Evolutionary conservation across 1,139 yeast species (phyloP), one percentile per base, ranked within the genome.

Genomic region (Candida glucosophila): DNA sequence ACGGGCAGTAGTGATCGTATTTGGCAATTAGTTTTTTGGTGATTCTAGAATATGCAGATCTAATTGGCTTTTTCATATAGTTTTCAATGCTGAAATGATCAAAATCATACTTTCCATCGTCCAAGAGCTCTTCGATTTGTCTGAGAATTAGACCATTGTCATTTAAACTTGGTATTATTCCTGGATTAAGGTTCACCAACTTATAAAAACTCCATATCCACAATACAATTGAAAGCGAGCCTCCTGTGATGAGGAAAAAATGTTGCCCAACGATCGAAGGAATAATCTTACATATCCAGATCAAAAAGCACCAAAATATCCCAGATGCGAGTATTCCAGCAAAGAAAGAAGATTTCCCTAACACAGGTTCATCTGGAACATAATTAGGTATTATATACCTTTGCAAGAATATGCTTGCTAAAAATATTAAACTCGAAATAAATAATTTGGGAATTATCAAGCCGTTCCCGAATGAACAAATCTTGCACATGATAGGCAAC

Each of bases 1-100:
- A 90, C 1, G 97, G 96, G 52, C 98, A 90, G 40, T 73, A 82
- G 52, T 90, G 98, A 47, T 90, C 97, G 45, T 79, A 85, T 35
- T 81, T 64, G 0, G 95, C 92, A 16, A 90, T 71, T 29, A 83
- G 66, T 23, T 67, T 62, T 28, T 69, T 64, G 24, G 69, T 63
- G 30, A 64, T 52, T 18, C 63, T 56, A 14, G 92, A 81, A 48
- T 71, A 88, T 43, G 72, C 79, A 11, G 93, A 74, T 41, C 97
- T 64, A 25, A 85, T 52, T 1, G 97, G 97, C 39, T 77, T 81
- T 32, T 90, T 67, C 15, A 79, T 67, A 44, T 72, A 73, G 0
- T 94, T 69, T 33, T 79, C 68, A 22, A 83, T 69, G 47, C 95
- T 83, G 43, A 83, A 86, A 46, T 80, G 71, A 30, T 71, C 71